Conservation (phyloP, 495 filamentous ascomycete species). For the Penicillium flavigenum region DNA sequence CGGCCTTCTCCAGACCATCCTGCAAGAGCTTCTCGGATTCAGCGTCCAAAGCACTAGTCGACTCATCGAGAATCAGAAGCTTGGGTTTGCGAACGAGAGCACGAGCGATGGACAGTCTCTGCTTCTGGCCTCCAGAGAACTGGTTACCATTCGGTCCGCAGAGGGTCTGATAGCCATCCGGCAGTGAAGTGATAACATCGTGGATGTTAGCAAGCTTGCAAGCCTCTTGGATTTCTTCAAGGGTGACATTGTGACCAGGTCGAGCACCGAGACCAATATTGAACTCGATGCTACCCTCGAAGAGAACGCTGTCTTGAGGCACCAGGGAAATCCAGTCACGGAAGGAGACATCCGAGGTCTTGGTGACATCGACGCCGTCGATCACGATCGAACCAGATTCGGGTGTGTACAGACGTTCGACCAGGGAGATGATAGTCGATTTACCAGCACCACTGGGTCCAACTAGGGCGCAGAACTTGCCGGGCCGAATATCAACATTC, state of each 20-base stretch:
- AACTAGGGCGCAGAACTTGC: slow-evolving; percentile 57
- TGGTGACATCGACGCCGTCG: slow-evolving; percentile 45
- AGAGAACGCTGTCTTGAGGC: slow-evolving; percentile 55
- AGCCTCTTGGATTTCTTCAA: slow-evolving; percentile 54
- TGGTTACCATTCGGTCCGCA: slow-evolving; percentile 61
- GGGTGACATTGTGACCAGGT: slow-evolving; percentile 38
- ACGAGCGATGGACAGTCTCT: slow-evolving; percentile 72
- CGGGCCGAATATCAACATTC: slow-evolving; percentile 51
- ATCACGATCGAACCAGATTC: slow-evolving; percentile 41
- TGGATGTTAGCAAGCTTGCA: slow-evolving; percentile 60
- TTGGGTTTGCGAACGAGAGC: slow-evolving; percentile 70
- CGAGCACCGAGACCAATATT: slow-evolving; percentile 54
- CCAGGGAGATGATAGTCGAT: slow-evolving; percentile 54
- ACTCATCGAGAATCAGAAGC: slow-evolving; percentile 75
- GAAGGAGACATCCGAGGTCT: slow-evolving; percentile 35
- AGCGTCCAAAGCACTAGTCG: slow-evolving; percentile 72
- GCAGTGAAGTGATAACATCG: slow-evolving; percentile 54
- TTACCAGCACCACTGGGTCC: slow-evolving; percentile 60
- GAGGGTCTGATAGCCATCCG: slow-evolving; percentile 62
- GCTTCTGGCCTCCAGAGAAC: slow-evolving; percentile 76
- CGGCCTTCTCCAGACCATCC: slow-evolving; percentile 61
- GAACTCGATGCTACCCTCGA: slow-evolving; percentile 54
- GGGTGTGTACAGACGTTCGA: slow-evolving; percentile 57
- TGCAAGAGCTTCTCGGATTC: slow-evolving; percentile 72
- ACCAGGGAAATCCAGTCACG: slow-evolving; percentile 54